Conservation (phyloP, 2,329 filamentous ascomycete species). For the Sporothrix sp. region DNA sequence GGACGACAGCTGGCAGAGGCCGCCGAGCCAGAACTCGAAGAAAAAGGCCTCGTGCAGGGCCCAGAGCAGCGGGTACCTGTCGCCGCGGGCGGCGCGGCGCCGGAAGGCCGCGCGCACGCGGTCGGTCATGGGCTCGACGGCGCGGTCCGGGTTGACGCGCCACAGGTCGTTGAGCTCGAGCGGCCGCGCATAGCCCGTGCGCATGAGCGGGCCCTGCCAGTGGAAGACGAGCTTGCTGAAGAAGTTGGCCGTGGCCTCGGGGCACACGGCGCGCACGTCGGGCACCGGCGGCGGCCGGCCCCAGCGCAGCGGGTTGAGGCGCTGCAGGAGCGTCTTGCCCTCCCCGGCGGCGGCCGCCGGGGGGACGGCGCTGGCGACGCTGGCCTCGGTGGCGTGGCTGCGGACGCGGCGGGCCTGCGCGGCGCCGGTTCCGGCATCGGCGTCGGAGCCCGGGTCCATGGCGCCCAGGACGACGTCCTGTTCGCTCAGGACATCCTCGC, state of each 20-base stretch:
- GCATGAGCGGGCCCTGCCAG: conserved; percentile 88
- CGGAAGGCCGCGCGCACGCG: conserved; percentile 61
- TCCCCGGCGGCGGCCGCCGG: conserved; percentile 8
- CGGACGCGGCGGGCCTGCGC: conserved; percentile 33
- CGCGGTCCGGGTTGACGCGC: conserved; percentile 72
- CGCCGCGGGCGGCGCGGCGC: conserved; percentile 54
- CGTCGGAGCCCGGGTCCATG: conserved; percentile 25
- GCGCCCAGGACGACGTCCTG: conserved; percentile 15
- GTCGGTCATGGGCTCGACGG: conserved; percentile 57
- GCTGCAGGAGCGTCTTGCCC: conserved; percentile 54
- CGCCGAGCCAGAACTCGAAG: conserved; percentile 75
- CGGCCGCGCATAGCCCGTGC: conserved; percentile 69
- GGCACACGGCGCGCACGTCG: conserved; percentile 43
- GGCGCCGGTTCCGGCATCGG: too few relatives aligned
- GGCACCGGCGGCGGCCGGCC: conserved; percentile 46
- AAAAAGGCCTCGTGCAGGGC: conserved; percentile 82
- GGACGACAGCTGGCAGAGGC: conserved; percentile 63
- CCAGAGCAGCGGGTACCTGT: conserved; percentile 64
- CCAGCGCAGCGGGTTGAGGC: conserved; percentile 52
- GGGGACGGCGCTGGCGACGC: conserved; percentile 31
- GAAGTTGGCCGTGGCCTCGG: conserved; percentile 63
- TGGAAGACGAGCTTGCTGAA: conserved; percentile 72
- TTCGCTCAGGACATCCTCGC: conserved; percentile 17
- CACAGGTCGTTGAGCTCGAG: conserved; percentile 82
- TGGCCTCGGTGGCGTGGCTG: conserved; percentile 46